These are phyloP conservation scores for Thalia dealbata DNA, from an alignment of 176 grass and related monocot species.

Conservation along the genomic window DNA sequence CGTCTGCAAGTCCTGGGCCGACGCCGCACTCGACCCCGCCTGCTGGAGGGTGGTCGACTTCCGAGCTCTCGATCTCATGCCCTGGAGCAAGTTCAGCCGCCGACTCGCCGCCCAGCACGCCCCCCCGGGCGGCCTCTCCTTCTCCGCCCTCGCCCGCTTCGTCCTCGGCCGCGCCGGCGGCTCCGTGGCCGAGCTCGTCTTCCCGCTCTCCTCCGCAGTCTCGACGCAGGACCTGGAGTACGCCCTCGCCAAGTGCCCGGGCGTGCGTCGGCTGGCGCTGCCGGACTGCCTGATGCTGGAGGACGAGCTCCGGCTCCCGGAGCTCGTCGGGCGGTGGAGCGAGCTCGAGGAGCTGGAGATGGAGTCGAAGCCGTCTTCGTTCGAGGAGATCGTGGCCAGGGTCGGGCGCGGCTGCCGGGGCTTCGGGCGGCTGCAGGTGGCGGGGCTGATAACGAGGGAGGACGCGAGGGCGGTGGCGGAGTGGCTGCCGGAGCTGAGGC, in stretches of 20 bases:
- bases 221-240: neutral
- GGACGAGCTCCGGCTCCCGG: neutral
- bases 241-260: neutral
- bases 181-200: neutral
- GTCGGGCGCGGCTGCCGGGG: neutral
- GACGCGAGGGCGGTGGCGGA: neutral
- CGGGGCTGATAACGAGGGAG: neutral
- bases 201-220: neutral
- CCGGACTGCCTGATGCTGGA: slow-evolving; percentile 8
- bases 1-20: slow-evolving; percentile 59
- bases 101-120: slow-evolving; percentile 21
- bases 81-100: slow-evolving; percentile 33
- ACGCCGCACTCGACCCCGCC: slow-evolving; percentile 37
- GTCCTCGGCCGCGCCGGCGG: neutral
- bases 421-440: neutral
- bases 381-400: neutral
- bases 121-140: slow-evolving; percentile 26
- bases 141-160: neutral
- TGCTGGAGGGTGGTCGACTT: slow-evolving; percentile 67
- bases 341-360: slow-evolving; percentile 1
- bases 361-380: slow-evolving; percentile 4
- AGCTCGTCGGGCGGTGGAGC: neutral
- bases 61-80: slow-evolving; percentile 60
- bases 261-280: neutral
- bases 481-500: neutral